Evolutionary conservation across 495 filamentous ascomycete species (phyloP), one percentile per base, ranked within the genome.

Genomic region (Neurospora africana): DNA sequence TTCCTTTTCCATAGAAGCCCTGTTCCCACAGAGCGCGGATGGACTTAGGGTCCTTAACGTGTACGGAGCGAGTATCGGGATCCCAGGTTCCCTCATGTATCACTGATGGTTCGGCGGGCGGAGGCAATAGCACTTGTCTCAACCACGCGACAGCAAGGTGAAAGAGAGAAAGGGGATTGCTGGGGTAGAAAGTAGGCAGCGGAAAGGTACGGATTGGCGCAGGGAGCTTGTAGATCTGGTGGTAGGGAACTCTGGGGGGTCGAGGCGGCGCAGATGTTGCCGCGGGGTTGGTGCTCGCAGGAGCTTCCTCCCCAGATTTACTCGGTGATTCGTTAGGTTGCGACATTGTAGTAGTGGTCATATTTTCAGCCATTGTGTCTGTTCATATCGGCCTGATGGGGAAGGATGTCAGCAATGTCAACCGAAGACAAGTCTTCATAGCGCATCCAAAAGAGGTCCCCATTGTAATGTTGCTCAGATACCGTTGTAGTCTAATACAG

Each of bases 401-500:
- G 44, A 33, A 41, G 21, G 33, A 36, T 68, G 70, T 72, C 33
- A 67, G 58, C 70, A 17, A 17, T 71, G 33, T 43, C 33, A 41
- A 70, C 33, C 30, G 27, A 15, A 61, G 17, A 69, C 33, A 21
- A 13, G 23, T 13, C 15, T 27, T 37, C 19, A 39, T 35, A 36
- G 43, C 17, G 23, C 37, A 33, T 19, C 23, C 36, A 44, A 19
- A 43, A 36, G 38, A 73, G 53, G 27, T 65, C 53, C 53, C 53
- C 27, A 68, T 9, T 71, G 36, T 36, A 11, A 68, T 68, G 19
- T 78, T 78, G 78, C 77, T 97, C 94, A 97, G 94, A 97, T 97
- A 97, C 94, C 94, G 94, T 97, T 96, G 94, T 97, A 97, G 94
- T 97, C 93, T 91, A 86, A 88, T 80, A 86, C 88, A 87, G 82